These are phyloP conservation scores for Monilinia polystroma DNA, from an alignment of 2,329 filamentous ascomycete species.

Conservation along the genomic window DNA sequence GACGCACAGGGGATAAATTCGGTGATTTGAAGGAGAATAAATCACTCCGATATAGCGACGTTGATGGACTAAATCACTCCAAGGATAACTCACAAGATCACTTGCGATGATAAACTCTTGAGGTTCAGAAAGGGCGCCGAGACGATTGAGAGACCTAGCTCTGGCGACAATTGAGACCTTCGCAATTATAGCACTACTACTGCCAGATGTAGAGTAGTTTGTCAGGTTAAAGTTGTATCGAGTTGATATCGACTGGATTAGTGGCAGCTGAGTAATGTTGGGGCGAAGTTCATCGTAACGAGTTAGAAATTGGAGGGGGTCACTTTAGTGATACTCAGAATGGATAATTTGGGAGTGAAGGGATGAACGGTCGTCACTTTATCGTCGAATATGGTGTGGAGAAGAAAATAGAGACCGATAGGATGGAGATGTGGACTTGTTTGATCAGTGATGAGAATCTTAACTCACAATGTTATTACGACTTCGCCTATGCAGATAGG, in stretches of 20 bases:
- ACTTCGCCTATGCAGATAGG: conserved; percentile 34
- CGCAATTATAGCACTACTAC: conserved; percentile 19
- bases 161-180: conserved; percentile 29
- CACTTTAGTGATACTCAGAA: conserved; percentile 43
- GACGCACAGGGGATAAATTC: conserved; percentile 28
- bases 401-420: conserved; percentile 20
- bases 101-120: conserved; percentile 32
- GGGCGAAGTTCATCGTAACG: conserved; percentile 34
- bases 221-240: conserved; percentile 32
- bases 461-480: conserved; percentile 23
- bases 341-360: conserved; percentile 28
- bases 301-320: conserved; percentile 33
- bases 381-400: conserved; percentile 5
- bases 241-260: conserved; percentile 16
- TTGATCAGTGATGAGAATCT: conserved; percentile 28
- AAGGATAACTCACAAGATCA: conserved; percentile 29
- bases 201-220: conserved; percentile 3
- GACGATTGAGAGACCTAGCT: conserved; percentile 33
- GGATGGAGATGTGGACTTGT: conserved; percentile 26
- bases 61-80: conserved; percentile 38
- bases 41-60: conserved; percentile 28
- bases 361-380: conserved; percentile 25
- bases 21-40: conserved; percentile 29
- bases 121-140: conserved; percentile 27
- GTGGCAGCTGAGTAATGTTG: conserved; percentile 18